phyloP scores from a whole-genome alignment of 108 stramenopile genomes.

The Pseudonitzschia multiseries region DNA sequence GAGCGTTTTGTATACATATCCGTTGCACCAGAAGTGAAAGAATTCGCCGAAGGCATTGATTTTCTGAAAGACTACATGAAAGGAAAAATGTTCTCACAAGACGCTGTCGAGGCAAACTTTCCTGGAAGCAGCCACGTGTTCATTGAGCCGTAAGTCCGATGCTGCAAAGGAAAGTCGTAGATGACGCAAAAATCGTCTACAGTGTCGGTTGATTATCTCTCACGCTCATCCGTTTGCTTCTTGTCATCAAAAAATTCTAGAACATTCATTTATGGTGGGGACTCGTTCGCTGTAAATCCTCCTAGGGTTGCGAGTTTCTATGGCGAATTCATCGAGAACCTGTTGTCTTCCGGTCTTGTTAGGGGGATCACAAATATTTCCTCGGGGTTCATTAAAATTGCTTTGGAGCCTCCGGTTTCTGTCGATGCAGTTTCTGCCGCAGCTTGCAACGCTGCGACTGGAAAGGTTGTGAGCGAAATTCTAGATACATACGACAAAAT shows the following conservation, averaged over 20 bases:
- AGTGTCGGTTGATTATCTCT: not conserved
- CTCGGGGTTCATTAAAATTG: slow-evolving; percentile 75
- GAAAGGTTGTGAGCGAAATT: slow-evolving; percentile 17
- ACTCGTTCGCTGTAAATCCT: slow-evolving; percentile 59
- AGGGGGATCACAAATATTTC: slow-evolving; percentile 47
- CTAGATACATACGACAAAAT: slow-evolving; percentile 40
- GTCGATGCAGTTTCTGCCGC: slow-evolving; percentile 73
- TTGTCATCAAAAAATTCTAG: not conserved
- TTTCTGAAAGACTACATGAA: slow-evolving; percentile 64
- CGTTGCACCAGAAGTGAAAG: slow-evolving; percentile 66
- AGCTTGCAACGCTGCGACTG: slow-evolving; percentile 56
- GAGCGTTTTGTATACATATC: slow-evolving; percentile 55
- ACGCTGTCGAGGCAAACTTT: slow-evolving; percentile 29
- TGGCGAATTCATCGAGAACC: slow-evolving; percentile 60
- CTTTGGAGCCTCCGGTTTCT: slow-evolving; percentile 69
- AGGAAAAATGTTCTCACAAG: slow-evolving; percentile 58
- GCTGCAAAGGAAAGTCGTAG: not conserved
- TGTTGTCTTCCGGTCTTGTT: slow-evolving; percentile 52
- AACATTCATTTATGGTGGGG: slow-evolving; percentile 81
- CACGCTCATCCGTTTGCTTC: slow-evolving; percentile 26
- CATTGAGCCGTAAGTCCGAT: slow-evolving; percentile 36
- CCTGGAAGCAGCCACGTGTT: slow-evolving; percentile 25
- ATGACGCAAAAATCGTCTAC: no score
- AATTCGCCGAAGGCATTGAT: slow-evolving; percentile 53
- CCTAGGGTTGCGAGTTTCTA: slow-evolving; percentile 73